Evolutionary conservation across 768 basidiomycete genomes (phyloP).

Genomic region (Tulasnella sp.): DNA sequence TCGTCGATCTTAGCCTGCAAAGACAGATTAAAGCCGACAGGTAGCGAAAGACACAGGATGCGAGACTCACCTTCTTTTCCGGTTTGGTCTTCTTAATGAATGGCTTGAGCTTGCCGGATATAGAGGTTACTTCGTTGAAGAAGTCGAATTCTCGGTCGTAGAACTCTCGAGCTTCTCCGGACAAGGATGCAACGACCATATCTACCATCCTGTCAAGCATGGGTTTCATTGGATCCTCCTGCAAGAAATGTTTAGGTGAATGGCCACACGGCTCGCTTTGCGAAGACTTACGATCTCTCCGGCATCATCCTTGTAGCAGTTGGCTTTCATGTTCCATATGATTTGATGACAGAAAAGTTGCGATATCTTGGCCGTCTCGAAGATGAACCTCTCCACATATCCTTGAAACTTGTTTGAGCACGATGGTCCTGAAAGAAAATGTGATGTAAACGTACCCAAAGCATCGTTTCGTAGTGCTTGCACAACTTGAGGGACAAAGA

Average conservation of each 20-base stretch:
- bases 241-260: slow-evolving; percentile 7
- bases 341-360: slow-evolving; percentile 99
- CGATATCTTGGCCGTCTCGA: slow-evolving; percentile 94
- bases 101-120: slow-evolving; percentile 94
- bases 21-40: not conserved
- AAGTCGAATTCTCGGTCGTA: slow-evolving; percentile 93
- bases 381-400: slow-evolving; percentile 90
- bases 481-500: slow-evolving; percentile 97
- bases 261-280: not conserved
- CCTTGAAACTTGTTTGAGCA: slow-evolving; percentile 34
- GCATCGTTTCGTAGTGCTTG: slow-evolving; percentile 89
- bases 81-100: slow-evolving; percentile 90
- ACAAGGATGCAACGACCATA: slow-evolving; percentile 69
- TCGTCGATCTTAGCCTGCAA: slow-evolving; percentile 93
- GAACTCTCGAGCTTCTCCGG: slow-evolving; percentile 78
- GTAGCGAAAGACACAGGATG: not conserved
- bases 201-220: slow-evolving; percentile 78
- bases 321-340: slow-evolving; percentile 99
- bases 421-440: not conserved
- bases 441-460: slow-evolving; percentile 42
- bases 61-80: slow-evolving; percentile 73
- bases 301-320: slow-evolving; percentile 84
- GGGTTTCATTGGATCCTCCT: slow-evolving; percentile 96
- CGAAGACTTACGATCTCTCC: slow-evolving; percentile 57
- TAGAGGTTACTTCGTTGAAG: slow-evolving; percentile 94